Evolutionary conservation across 441 rosid genomes (phyloP), one percentile per base, ranked within the genome.

Genomic region (Euphorbia schlechtendalii): DNA sequence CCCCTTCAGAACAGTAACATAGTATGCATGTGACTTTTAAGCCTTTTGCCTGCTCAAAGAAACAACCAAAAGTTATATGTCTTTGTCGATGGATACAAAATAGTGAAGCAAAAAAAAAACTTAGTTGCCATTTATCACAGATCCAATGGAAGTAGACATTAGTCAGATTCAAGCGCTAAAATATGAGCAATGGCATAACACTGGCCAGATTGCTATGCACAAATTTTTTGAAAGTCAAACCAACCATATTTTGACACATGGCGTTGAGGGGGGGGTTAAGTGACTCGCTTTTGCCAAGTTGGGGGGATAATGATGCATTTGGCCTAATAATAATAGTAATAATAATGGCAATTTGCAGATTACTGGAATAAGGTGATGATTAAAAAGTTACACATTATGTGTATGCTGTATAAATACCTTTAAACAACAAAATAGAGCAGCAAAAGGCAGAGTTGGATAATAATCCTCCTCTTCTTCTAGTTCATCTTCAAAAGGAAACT

Each of bases 1-100:
- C 96, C 65, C 97, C 99, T 82, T 93, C 97, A 0, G 96, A 88
- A 78, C 99, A 93, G 80, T 93, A 87, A 74, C 92, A 87, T 55
- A 93, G 66, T 69, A 90, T 69, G 78, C 97, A 88, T 36, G 92
- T 87, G 66, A 85, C 90, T 64, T 82, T 86, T 79, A 93, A 74
- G 11, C 93, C 96, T 72, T 78, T 83, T 64, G 91, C 97, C 96
- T 93, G 82, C 70, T 73, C 65, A 41, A 61, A 74, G 17, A 49
- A 59, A 69, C 20, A 69, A 52, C 63, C 32, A 27, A 24, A 56
- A 73, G 75, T 69, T 22, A 71, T 46, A 30, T 46, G 8, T 46
- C 21, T 2, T 56, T 15, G 36, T 51, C 22, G n/a, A 32, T 28
- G 0, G 8, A 25, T 24, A 43, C 32, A 7, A 17, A 65, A 58